Base-by-base conservation (phyloP, 352 stramenopile genomes). In the Phytopythium ostracodes region DNA sequence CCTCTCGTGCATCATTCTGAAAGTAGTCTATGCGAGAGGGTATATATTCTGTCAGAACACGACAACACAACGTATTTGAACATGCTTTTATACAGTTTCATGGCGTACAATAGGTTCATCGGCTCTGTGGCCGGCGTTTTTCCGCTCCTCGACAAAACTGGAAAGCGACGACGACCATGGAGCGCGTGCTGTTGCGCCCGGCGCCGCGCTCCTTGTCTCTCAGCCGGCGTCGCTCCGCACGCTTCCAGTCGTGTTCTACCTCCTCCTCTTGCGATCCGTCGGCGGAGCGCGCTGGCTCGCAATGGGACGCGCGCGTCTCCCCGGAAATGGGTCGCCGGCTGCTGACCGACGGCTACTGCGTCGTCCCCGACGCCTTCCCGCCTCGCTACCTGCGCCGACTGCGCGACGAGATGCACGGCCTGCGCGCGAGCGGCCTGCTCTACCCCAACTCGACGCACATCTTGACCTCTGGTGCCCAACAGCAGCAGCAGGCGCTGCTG, bases 381-480 rank as follows among this genome's bases (percentile, higher is more conserved):
- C 46, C 59, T 3, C 51, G 59, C 4, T 85, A 90, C 57, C 71
- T 86, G 35, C 64, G 52, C 5, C 68, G 53, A 12, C 55, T 93
- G 14, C 78, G 73, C 24, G 64, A 79, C 22, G 81, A 93, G 63
- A 91, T 93, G 63, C 35, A 66, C 12, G 43, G 60, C 35, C 56
- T 91, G 52, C 68, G 71, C 29, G 63, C 40, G 4, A 68, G 36
- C 27, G 66, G 72, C 1, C 78, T 85, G 60, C 71, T 96, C 60
- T 92, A 90, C 56, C 69, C 81, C 20, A 94, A 95, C 58, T 72
- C 84, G 33, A 94, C 85, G 24, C 85, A 96, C 59, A 82, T 96
- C 31, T 44, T 88, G 53, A 25, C 20, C 1, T 25, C n/a, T 17
- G 62, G 66, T 22, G 60, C 56, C 35, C 44, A 60, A 52, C 20